Base-by-base conservation (phyloP, 495 filamentous ascomycete genomes). In the Umbilicaria muhlenbergii region DNA sequence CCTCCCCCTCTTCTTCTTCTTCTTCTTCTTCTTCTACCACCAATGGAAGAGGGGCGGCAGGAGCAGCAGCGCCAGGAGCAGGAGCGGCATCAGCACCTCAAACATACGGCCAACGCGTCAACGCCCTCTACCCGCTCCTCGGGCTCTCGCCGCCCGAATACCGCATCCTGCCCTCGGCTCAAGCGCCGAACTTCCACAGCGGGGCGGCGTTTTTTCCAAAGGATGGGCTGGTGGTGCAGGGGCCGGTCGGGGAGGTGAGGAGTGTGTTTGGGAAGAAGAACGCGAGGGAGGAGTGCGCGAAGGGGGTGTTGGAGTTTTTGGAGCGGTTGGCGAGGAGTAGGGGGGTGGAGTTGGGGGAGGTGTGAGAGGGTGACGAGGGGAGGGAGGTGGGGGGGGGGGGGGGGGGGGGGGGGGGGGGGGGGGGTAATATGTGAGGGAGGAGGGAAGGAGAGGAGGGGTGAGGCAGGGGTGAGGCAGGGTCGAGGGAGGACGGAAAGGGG, bases 231-330 rank as follows among this genome's bases (percentile, higher is more conserved):
- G 19, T 21, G 19, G 19, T 21, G 19, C 46, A 46, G 31, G 58
- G 58, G 2, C 47, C 50, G 37, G 51, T 70, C 31, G 66, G 62
- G 8, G 58, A 63, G 45, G 57, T 64, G 18, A 48, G 50, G 11
- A 53, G 63, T 44, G 51, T 70, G 0, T 67, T 47, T 47, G 69
- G 69, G 13, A 63, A 65, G 57, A 69, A 65, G 54, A 64, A 56
- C 35, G 63, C 66, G 3, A 70, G 64, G 42, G 66, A 71, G 44
- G 55, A 62, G 50, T 51, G 62, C 47, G 66, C 67, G 5, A 54
- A 49, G 46, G 31, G 39, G 13, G 57, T 64, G 31, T 46, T 61
- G 40, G 43, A 41, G 21, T 57, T 60, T 28, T 48, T 70, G 43
- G 51, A 49, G 43, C 44, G 48, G 15, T 46, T 65, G 31, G 55